Percentiles rank a stretch among this genome's conserved stretches.
phyloP scores from a whole-genome alignment of 2,329 filamentous ascomycete genomes.

The Neoscytalidium dimidiatum region DNA sequence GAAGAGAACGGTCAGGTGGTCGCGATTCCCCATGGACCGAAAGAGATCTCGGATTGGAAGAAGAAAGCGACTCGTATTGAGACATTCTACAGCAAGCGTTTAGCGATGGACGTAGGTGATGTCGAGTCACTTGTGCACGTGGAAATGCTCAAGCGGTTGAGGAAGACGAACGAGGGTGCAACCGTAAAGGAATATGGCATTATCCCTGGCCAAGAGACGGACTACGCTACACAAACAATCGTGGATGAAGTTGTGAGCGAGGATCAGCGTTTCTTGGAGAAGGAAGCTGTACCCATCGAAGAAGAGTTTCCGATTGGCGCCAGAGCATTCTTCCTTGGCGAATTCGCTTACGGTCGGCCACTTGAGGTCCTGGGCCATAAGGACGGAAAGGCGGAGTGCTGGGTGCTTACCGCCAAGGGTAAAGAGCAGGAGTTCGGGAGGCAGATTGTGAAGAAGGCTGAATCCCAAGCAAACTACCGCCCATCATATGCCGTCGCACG shows the following conservation, averaged over 20 bases:
- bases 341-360: conserved; percentile 88
- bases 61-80: conserved; percentile 85
- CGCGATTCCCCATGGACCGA: conserved; percentile 69
- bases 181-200: conserved; percentile 90
- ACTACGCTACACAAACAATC: conserved; percentile 88
- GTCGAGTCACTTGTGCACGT: conserved; percentile 91
- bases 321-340: conserved; percentile 89
- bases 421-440: conserved; percentile 82
- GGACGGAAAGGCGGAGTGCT: conserved; percentile 74
- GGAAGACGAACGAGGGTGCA: conserved; percentile 87
- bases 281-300: conserved; percentile 80
- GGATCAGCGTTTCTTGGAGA: conserved; percentile 91
- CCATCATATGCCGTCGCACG: conserved; percentile 89
- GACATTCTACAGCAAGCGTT: conserved; percentile 82
- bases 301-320: conserved; percentile 87
- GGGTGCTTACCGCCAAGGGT: conserved; percentile 70
- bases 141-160: conserved; percentile 87
- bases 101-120: conserved; percentile 82
- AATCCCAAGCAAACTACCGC: conserved; percentile 72
- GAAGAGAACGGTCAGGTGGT: conserved; percentile 68
- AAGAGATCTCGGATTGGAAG: conserved; percentile 79
- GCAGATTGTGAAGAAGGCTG: conserved; percentile 69
- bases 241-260: conserved; percentile 89
- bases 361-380: conserved; percentile 78
- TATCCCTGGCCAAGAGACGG: conserved; percentile 80